Evolutionary conservation across 1,284 basidiomycete genomes (phyloP), one percentile per base, ranked within the genome.

Genomic region (Sporisorium reilianum): DNA sequence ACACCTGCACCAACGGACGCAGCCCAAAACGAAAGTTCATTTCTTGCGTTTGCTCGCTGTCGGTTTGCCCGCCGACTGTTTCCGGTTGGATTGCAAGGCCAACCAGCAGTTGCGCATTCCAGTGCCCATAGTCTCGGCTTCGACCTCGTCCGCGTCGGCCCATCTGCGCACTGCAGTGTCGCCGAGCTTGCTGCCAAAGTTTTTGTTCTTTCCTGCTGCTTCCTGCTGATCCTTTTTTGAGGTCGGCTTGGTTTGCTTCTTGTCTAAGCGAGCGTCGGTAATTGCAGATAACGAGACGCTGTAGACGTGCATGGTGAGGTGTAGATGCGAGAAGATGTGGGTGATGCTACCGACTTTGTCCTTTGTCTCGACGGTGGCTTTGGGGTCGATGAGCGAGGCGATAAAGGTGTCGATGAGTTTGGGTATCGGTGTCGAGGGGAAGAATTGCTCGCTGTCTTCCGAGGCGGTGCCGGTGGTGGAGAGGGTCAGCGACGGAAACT

Each of bases 291-390:
- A 18, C 1, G 18, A 22, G 12, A 66, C 22, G 14, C 58, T 45
- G 67, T 91, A 89, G 38, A 91, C 88, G 75, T 92, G 90, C 86
- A 96, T 97, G 10, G 92, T 94, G 87, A 96, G 93, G 79, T 88
- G 90, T 81, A 97, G 92, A 84, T 98, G 95, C 2, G 92, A 93
- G 86, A 97, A 97, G 55, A 94, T 87, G 81, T 97, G 95, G 1
- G 90, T 76, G 34, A 96, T 89, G 52, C 67, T 46, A 22, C 69
- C 80, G 59, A 83, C 62, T 14, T 56, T 55, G 26, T 62, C 46
- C 36, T 50, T 42, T 16, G 45, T 51, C 9, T n/a, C 28, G 11
- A 22, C 18, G n/a, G n/a, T 30, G 22, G 25, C 30, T 7, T 36
- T 53, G 11, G 23, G 6, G 7, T 52, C 57, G 28, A 69, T 11